Base-by-base conservation (phyloP, 129 eudicot genomes). In the Lactuca saligna region DNA sequence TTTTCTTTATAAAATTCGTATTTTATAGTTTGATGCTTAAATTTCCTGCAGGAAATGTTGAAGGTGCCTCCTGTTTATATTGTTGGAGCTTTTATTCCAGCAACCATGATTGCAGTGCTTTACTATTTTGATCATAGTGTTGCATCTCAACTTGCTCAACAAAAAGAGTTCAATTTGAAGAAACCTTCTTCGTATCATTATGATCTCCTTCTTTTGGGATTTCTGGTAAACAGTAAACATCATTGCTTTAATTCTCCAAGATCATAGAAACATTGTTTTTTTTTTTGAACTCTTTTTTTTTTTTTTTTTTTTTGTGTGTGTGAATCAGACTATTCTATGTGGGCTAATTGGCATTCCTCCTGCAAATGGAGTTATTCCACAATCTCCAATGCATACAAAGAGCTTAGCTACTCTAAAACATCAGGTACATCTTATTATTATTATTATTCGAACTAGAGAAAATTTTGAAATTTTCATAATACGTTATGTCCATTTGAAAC, bases 101-200 rank as follows among this genome's bases (percentile, higher is more conserved):
- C 98, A 29, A 92, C 98, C n/a, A 92, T 92, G 98, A 84, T 92
- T 56, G 98, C 98, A 0, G 98, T 92, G 63, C 95, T 92, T 65
- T 92, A 92, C 80, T 92, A 92, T 78, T 92, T 92, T 66, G 98
- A 92, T 73, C 98, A 92, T 70, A 92, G 98, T 59, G 96, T 92
- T 61, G 98, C 98, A 77, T 92, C 98, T 82, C 98, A 92, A 61
- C 96, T 92, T 55, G 91, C 98, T 25, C 98, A 92, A 71, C 98
- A 92, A 72, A 72, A 87, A 65, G 98, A 92, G 75, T 92, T 89
- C 78, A 92, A 92, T 68, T 72, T 92, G 35, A 92, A 87, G 78
- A 92, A 92, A 42, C 98, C 98, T 65, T 77, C 98, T 68, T 92
- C 96, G 5, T 92, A 92, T 78, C 98, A 92, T 72, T 92, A 92